phyloP scores from a whole-genome alignment of 2,329 filamentous ascomycete genomes.

The Aureobasidium mangrovei region DNA sequence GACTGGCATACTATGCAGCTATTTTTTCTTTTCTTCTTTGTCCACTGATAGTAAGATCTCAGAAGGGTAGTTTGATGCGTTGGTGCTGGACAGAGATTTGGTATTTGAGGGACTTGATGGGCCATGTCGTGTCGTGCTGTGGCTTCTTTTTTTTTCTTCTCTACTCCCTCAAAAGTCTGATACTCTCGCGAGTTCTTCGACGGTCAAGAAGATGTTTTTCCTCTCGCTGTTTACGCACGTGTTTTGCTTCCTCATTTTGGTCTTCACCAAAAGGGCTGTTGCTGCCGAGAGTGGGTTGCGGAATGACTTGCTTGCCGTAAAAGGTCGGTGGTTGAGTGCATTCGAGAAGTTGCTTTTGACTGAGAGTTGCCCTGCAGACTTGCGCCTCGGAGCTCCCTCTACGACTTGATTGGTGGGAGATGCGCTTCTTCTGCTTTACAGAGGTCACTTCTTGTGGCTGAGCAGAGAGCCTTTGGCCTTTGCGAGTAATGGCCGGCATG shows the following conservation, averaged over 20 bases:
- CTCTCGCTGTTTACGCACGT: conserved; percentile 6
- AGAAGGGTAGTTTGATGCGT: background rate
- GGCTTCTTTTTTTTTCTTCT: no score
- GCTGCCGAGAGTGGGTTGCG: background rate
- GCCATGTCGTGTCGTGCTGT: background rate
- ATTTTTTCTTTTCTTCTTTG: background rate
- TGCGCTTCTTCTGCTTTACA: no score
- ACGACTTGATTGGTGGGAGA: no score
- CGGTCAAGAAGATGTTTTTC: background rate
- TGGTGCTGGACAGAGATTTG: background rate
- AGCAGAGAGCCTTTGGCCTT: no score
- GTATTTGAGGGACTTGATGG: no score
- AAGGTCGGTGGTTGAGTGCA: background rate
- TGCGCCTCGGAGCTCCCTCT: no score
- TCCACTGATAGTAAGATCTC: background rate
- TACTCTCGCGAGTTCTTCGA: background rate
- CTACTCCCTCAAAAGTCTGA: background rate
- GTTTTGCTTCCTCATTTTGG: conserved; percentile 9
- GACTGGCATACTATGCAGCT: background rate
- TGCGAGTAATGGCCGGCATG: no score
- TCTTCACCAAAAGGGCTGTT: conserved; percentile 2
- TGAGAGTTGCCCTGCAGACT: no score
- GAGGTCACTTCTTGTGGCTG: no score
- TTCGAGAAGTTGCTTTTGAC: background rate
- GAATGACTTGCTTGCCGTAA: background rate